Conservation (phyloP, 805 yeast genomes). For the Crinitomyces ghanaensis region DNA sequence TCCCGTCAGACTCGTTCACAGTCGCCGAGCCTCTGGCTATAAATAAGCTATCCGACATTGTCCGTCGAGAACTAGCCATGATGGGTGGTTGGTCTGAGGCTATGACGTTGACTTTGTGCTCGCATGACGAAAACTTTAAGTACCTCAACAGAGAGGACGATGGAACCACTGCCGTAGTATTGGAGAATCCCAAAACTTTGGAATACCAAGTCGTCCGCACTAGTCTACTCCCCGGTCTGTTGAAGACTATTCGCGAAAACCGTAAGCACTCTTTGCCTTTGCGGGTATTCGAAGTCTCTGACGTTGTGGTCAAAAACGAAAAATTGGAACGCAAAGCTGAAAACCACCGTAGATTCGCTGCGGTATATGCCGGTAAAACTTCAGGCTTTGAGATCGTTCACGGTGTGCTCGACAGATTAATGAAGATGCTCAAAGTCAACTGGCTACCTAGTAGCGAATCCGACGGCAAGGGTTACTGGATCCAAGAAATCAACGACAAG, state of each 20-base stretch:
- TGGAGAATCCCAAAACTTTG: constrained; percentile 91
- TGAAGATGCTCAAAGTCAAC: constrained; percentile 89
- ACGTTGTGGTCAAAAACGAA: constrained; percentile 76
- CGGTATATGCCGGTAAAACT: constrained; percentile 85
- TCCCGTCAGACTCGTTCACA: constrained; percentile 62
- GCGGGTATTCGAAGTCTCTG: constrained; percentile 91
- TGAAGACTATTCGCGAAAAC: constrained; percentile 92
- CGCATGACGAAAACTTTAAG: constrained; percentile 93
- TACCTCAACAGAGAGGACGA: constrained; percentile 69
- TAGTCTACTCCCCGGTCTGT: constrained; percentile 81
- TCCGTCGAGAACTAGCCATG: constrained; percentile 81
- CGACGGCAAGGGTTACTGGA: constrained; percentile 52
- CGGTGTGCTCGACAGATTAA: constrained; percentile 86
- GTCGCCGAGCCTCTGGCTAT: constrained; percentile 84
- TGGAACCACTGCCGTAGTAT: constrained; percentile 66
- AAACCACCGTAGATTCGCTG: constrained; percentile 92
- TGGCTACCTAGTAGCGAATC: constrained; percentile 44
- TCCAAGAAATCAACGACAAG: constrained; percentile 36
- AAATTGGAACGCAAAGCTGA: constrained; percentile 76
- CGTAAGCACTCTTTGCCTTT: constrained; percentile 92
- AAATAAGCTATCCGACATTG: constrained; percentile 81
- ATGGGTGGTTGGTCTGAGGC: constrained; percentile 96
- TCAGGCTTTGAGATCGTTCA: constrained; percentile 92
- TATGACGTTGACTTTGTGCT: constrained; percentile 87
- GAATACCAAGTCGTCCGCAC: constrained; percentile 99